A percentile compares a stretch with the other conserved stretches of the same genome.
Evolutionary conservation across 2,329 filamentous ascomycete genomes (phyloP).

Genomic region (Trichoderma harzianum): DNA sequence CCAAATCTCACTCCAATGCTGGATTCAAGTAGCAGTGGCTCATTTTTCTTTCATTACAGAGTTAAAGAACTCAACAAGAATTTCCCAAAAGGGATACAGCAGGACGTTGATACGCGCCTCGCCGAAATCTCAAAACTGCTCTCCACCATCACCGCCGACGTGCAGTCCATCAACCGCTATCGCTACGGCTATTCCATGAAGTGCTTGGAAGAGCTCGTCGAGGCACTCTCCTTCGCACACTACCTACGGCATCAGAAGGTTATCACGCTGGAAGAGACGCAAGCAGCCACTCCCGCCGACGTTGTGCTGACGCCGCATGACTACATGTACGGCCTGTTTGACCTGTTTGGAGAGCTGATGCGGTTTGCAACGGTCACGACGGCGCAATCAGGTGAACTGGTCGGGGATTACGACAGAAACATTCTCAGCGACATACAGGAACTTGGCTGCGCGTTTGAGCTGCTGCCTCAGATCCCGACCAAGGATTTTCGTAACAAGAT

Average conservation of each 20-base stretch:
- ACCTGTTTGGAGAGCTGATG: slow-evolving; percentile 96
- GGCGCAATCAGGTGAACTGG: slow-evolving; percentile 64
- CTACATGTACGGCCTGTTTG: slow-evolving; percentile 87
- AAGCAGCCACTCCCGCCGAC: slow-evolving; percentile 44
- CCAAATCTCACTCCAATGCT: no score
- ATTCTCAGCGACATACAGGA: slow-evolving; percentile 79
- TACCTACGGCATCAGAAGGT: slow-evolving; percentile 78
- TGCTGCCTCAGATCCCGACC: slow-evolving; percentile 58
- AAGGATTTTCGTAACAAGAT: slow-evolving; percentile 72
- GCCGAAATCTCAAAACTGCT: slow-evolving; percentile 70
- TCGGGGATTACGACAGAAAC: slow-evolving; percentile 44
- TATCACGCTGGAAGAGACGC: slow-evolving; percentile 63
- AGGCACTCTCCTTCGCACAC: slow-evolving; percentile 83
- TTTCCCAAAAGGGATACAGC: slow-evolving; percentile 65
- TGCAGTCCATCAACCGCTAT: slow-evolving; percentile 74
- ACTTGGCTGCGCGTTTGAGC: slow-evolving; percentile 73
- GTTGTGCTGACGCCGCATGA: slow-evolving; percentile 74
- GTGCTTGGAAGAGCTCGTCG: slow-evolving; percentile 90
- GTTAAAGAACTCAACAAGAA: slow-evolving; percentile 60
- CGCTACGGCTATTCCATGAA: slow-evolving; percentile 79
- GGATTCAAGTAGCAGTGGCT: neutral
- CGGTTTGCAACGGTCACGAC: slow-evolving; percentile 87
- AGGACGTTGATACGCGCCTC: slow-evolving; percentile 67
- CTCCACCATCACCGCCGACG: slow-evolving; percentile 63
- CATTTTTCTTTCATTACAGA: slow-evolving; percentile 37